Percentiles rank a stretch among this genome's conserved stretches.
Conservation (phyloP, 2,329 filamentous ascomycete species). For the Remersonia thermophila region DNA sequence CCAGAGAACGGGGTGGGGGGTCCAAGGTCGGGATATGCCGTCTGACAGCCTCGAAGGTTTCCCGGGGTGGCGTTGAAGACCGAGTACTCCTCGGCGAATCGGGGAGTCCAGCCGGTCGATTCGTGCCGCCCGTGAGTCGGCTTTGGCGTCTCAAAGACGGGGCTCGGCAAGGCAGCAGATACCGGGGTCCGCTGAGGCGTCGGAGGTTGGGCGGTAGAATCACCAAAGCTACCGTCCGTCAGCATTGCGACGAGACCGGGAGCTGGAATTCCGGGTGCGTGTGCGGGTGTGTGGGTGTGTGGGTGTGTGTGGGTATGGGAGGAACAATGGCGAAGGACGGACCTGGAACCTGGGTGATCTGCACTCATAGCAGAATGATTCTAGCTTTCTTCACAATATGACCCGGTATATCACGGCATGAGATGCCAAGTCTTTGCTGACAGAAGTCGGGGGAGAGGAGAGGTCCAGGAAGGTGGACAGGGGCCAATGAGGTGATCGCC, state of each 20-base stretch:
- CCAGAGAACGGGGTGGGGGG: conserved; percentile 25
- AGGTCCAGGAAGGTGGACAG: conserved; percentile 2
- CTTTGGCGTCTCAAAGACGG: conserved; percentile 45
- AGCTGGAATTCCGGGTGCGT: conserved; percentile 1
- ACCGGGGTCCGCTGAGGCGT: conserved; percentile 47
- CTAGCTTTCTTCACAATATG: conserved; percentile 11
- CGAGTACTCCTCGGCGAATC: conserved; percentile 52
- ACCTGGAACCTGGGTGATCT: conserved; percentile 44
- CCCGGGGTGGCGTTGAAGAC: conserved; percentile 54
- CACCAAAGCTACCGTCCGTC: conserved; percentile 44
- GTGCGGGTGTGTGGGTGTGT: too few relatives aligned
- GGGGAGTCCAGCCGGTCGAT: conserved; percentile 44
- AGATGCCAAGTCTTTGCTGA: neutral
- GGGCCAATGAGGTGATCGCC: neutral
- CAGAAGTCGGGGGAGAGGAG: conserved; percentile 1
- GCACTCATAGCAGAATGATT: conserved; percentile 48
- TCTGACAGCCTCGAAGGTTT: conserved; percentile 37
- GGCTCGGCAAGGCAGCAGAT: conserved; percentile 39
- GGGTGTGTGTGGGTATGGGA: too few relatives aligned
- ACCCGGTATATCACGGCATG: conserved; percentile 9
- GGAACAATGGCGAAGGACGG: conserved; percentile 10
- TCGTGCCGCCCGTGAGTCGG: conserved; percentile 35
- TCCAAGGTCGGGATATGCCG: conserved; percentile 33
- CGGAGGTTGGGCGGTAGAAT: conserved; percentile 48
- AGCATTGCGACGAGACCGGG: conserved; percentile 19